Evolutionary conservation across 345 rosid genomes (phyloP), one percentile per base, ranked within the genome.

Genomic region (Pseudoturritis turrita): DNA sequence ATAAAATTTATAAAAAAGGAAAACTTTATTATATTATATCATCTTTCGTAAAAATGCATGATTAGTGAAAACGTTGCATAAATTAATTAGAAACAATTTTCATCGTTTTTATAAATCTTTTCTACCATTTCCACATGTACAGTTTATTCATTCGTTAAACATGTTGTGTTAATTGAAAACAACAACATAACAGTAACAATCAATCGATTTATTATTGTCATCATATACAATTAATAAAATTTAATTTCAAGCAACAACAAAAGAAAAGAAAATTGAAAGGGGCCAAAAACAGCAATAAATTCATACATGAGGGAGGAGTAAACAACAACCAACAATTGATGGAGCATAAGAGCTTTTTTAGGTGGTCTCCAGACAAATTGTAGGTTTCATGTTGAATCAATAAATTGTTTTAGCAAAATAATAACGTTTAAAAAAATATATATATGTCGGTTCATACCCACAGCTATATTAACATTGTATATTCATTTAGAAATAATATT

Each of bases 381-480:
- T 76, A 52, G 46, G 71, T 69, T 76, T 76, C 75, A 62, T 62
- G 71, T 69, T 76, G 43, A 28, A n/a, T 63, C 75, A 55, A 18
- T 70, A 21, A 62, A 54, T 75, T 33, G 31, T 43, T 51, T 68
- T 56, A 17, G 37, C 63, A 68, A 33, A 52, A 35, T 56, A 40
- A 43, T 62, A n/a, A 29, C 52, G 12, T 15, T 51, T n/a, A n/a
- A n/a, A n/a, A n/a, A n/a, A n/a, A n/a, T n/a, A n/a, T n/a, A n/a
- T n/a, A n/a, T n/a, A 52, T 75, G 79, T 75, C 79, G 79, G 74
- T 62, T 18, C 74, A 68, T 74, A 50, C 33, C 13, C 55, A 74
- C 68, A 59, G 66, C 77, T 35, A 26, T 51, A 25, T 44, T 5
- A 17, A 36, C 57, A 64, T 45, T 55, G 1, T 62, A 72, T 72